Conservation (phyloP, 192 early-diverging fungal species). For the Jimgerdemannia lactiflua region DNA sequence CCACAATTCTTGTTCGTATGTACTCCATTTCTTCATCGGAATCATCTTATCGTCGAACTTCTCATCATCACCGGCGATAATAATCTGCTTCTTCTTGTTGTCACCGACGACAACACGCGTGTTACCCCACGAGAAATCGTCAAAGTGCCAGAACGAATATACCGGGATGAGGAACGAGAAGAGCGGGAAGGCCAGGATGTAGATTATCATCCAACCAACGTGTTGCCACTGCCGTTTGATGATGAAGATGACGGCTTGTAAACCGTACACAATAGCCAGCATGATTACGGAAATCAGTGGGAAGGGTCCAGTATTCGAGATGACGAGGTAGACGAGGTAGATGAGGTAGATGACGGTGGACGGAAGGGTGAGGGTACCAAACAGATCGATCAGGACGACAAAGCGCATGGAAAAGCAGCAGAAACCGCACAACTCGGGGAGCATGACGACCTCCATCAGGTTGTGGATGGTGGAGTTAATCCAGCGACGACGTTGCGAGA, state of each 20-base stretch:
- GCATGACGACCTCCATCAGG: constrained; percentile 80
- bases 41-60: constrained; percentile 86
- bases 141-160: constrained; percentile 98
- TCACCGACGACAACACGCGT: constrained; percentile 83
- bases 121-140: constrained; percentile 99
- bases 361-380: constrained; percentile 75
- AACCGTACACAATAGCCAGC: constrained; percentile 81
- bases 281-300: constrained; percentile 80
- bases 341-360: constrained; percentile 80
- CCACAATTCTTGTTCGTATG: constrained; percentile 81
- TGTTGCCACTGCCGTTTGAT: constrained; percentile 79
- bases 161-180: constrained; percentile 91
- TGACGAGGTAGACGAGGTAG: constrained; percentile 73
- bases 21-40: constrained; percentile 83
- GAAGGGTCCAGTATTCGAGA: constrained; percentile 58
- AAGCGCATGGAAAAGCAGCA: constrained; percentile 99
- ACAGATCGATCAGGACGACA: constrained; percentile 90
- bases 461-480: constrained; percentile 99
- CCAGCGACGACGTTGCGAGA: constrained; percentile 97
- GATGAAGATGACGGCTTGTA: constrained; percentile 84
- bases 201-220: constrained; percentile 83
- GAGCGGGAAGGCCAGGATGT: constrained; percentile 88
- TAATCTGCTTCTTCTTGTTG: constrained; percentile 52
- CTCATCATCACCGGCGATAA: constrained; percentile 67
- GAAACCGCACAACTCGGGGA: constrained; percentile 91